Base-by-base conservation (phyloP, 257 asterid genomes). In the Solanum ossicruentum region DNA sequence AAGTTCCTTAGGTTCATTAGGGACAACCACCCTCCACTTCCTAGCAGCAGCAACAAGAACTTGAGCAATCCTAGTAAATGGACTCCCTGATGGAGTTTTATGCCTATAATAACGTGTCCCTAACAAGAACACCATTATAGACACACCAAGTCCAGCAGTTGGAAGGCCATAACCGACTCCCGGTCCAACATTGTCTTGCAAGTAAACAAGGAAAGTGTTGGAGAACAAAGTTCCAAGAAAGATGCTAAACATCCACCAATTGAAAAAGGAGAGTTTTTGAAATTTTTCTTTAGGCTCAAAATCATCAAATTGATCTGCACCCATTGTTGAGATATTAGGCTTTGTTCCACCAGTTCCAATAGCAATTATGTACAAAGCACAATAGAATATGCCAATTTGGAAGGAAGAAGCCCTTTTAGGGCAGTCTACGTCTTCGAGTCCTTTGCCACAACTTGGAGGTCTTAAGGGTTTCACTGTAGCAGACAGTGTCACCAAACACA, bases 281-380 rank as follows among this genome's bases (percentile, higher is more conserved):
- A 80, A 61, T 88, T 82, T 93, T 82, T 92, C 94, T 65, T 90
- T 91, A 15, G 94, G 91, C 78, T 92, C 93, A 78, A 80, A 90
- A 32, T 92, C 92, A 81, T 92, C 95, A 41, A 93, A 93, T 16
- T 93, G 97, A 85, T 92, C 97, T 28, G 97, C 97, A 16, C 95
- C 97, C 93, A 93, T 92, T 70, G 97, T 93, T 32, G 97, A 93
- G 85, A 93, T 92, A n/a, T 93, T 93, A 6, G 97, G 94, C 84
- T 93, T 93, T 12, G 97, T 93, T n/a, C 97, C 97, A 16, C 97
- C 97, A 5, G 94, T 93, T 39, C 97, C 97, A 0, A 93, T 7
- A 67, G 97, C 97, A 66, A 93, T 84, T 51, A 89, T 87, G 90
- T 93, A 93, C 23, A 93, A 60, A 13, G 95, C 95, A 43, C 84